phyloP scores from a whole-genome alignment of 257 asterid species.

The Ocimum tenuiflorum region DNA sequence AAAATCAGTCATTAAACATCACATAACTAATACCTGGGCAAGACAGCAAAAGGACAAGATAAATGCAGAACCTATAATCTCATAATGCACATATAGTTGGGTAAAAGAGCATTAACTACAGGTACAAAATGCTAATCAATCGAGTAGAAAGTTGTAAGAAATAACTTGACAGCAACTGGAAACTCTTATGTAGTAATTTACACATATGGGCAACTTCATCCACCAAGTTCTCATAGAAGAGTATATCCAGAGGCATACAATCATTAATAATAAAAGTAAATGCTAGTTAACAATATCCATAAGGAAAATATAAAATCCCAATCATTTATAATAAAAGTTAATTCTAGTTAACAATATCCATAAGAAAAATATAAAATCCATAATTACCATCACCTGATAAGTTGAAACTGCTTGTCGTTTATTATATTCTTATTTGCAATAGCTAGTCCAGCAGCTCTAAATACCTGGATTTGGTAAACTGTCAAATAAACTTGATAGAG shows the following conservation, averaged over 20 bases:
- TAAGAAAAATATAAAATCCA: not conserved
- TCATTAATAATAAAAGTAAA: not conserved
- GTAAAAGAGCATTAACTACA: not conserved
- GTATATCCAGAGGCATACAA: not conserved
- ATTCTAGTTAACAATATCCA: not conserved
- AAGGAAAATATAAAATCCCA: too few species aligned
- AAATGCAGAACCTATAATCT: not conserved
- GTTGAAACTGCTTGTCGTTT: conserved; percentile 93
- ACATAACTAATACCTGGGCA: not conserved
- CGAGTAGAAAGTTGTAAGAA: not conserved
- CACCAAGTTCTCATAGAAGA: not conserved
- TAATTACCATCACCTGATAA: conserved; percentile 55
- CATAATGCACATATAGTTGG: not conserved
- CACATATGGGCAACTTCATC: not conserved
- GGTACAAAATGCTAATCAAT: not conserved
- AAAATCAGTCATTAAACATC: not conserved
- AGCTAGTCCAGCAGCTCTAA: conserved; percentile 72
- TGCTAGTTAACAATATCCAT: not conserved
- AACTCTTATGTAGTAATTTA: not conserved
- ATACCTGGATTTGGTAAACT: conserved; percentile 40
- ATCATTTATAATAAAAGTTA: not conserved
- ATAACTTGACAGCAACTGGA: not conserved
- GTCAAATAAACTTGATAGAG: conserved; percentile 7
- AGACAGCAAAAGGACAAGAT: not conserved
- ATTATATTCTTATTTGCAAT: conserved; percentile 65